Conservation (phyloP, 345 rosid species). For the Nephelium lappaceum region DNA sequence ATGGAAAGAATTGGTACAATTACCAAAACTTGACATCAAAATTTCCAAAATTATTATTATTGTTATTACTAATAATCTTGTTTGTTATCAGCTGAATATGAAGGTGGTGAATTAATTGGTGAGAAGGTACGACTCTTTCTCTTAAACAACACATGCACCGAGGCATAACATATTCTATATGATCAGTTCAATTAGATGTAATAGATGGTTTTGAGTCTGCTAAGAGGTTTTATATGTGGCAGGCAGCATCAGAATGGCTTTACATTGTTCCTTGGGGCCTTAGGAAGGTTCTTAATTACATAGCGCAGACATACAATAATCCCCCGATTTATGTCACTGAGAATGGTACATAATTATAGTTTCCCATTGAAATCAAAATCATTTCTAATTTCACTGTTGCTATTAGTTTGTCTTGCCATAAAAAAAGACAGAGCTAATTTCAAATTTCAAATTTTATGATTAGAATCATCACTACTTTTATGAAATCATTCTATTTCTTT, state of each 20-base stretch:
- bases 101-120: conserved; percentile 79
- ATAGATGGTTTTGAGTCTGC: background rate
- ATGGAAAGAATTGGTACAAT: conserved; percentile 63
- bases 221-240: conserved; percentile 33
- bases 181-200: background rate
- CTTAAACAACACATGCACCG: background rate
- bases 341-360: conserved; percentile 53
- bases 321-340: conserved; percentile 74
- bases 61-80: conserved; percentile 23
- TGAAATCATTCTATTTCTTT: background rate
- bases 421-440: background rate
- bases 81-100: conserved; percentile 59
- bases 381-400: conserved; percentile 6
- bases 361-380: background rate
- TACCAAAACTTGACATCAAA: background rate
- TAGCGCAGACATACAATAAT: conserved; percentile 60
- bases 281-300: conserved; percentile 66
- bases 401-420: background rate
- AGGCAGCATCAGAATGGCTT: conserved; percentile 98
- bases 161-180: background rate
- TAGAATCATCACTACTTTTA: background rate
- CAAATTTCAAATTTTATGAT: background rate
- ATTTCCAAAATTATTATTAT: background rate
- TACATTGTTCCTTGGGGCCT: conserved; percentile 93
- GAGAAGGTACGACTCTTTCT: conserved; percentile 54